phyloP scores from a whole-genome alignment of 1,139 yeast species.

The Hyphopichia wangnamkhiaoensis region DNA sequence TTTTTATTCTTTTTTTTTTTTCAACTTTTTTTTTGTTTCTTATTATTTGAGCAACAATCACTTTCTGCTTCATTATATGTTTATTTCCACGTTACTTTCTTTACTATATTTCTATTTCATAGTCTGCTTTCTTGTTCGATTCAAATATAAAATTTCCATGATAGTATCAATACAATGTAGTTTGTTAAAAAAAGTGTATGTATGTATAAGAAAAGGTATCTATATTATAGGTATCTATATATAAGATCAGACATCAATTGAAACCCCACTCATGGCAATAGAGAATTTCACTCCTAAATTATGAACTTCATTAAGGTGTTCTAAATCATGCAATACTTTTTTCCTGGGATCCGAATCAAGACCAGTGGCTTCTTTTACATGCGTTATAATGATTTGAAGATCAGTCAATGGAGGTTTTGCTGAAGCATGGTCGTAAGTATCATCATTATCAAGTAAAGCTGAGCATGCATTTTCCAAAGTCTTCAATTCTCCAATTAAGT shows the following conservation, averaged over 20 bases:
- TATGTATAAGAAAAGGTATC: neutral
- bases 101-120: too few relatives aligned
- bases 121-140: too few relatives aligned
- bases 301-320: conserved; percentile 34
- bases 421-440: neutral
- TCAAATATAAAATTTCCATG: too few relatives aligned
- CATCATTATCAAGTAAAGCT: conserved; percentile 10
- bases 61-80: too few relatives aligned
- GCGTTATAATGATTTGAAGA: conserved; percentile 64
- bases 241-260: conserved; percentile 14
- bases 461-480: conserved; percentile 27
- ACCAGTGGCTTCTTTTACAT: conserved; percentile 60
- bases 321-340: conserved; percentile 48
- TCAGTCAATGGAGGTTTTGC: conserved; percentile 36
- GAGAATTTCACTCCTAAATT: conserved; percentile 47
- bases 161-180: too few relatives aligned
- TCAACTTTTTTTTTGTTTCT: neutral
- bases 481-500: conserved; percentile 58
- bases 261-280: conserved; percentile 55
- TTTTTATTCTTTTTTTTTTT: too few relatives aligned
- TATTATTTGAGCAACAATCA: too few relatives aligned
- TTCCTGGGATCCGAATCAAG: conserved; percentile 53
- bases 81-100: too few relatives aligned
- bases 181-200: too few relatives aligned
- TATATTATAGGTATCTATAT: neutral